Base-by-base conservation (phyloP, 2,329 filamentous ascomycete genomes). In the Aureobasidium subglaciale region DNA sequence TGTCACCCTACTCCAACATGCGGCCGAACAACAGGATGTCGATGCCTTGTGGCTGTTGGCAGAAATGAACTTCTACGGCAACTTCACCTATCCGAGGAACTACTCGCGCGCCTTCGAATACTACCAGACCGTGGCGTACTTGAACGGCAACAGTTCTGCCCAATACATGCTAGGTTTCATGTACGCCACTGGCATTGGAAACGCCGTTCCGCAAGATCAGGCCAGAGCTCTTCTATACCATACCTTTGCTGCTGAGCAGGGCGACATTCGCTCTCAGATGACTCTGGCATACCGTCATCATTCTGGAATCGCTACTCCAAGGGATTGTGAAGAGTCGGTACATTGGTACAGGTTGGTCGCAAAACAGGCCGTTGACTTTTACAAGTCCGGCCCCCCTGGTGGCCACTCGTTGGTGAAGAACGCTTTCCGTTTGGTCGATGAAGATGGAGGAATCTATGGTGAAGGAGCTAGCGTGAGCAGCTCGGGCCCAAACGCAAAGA, bases 31-130 rank as follows among this genome's bases (percentile, higher is more conserved):
- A 40, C 72, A 78, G 61, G 78, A 90, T 66, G 80, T 88, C 2
- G 91, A 99, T 69, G 93, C 93, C 5, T 82, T 97, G 42, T 96
- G 87, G 66, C 77, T 95, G 15, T 79, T 99, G 22, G 93, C 89
- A 16, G 89, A 99, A 68, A 86, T 99, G 79, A 96, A 95, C 75
- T 97, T 97, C 71, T 90, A 93, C 65, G 93, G 93, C 68, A 96
- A 97, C 71, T 95, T 86, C 71, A 87, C 88, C 20, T 81, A 96
- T 65, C 91, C 92, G 1, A 81, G 86, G 61, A 84, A 96, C 67
- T 90, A 96, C 63, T 77, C 81, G 29, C 78, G 82, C 45, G 89
- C 93, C 0, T 96, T 95, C 68, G 77, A 81, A 61, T 81, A 89
- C 73, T 99, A 97, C 71, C 78, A 87, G 59, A 78, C 85, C 59